Evolutionary conservation across 768 basidiomycete genomes (phyloP).

Genomic region (Kwoniella mangroviensis): DNA sequence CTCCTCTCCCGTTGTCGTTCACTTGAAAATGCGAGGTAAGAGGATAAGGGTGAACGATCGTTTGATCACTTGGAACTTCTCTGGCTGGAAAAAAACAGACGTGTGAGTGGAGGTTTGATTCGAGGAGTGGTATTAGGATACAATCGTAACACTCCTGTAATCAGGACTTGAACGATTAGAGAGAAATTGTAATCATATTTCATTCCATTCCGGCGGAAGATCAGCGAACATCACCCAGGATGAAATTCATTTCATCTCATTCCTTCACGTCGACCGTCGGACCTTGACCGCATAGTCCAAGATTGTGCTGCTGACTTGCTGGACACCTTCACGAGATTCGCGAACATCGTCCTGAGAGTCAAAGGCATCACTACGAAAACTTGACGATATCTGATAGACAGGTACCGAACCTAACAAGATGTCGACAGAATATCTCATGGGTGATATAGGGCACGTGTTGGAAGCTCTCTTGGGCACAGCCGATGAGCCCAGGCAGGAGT

Average conservation of each 20-base stretch:
- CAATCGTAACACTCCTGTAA: no score
- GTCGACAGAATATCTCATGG: slow-evolving; percentile 52
- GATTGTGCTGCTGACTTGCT: no score
- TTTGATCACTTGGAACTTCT: neutral
- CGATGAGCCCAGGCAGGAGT: slow-evolving; percentile 38
- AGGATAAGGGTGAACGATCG: no score
- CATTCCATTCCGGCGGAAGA: slow-evolving; percentile 8
- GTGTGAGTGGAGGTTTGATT: neutral
- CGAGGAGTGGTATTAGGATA: no score
- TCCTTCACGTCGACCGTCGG: no score
- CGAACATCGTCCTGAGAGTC: no score
- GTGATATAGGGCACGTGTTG: slow-evolving; percentile 39
- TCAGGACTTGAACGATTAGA: no score
- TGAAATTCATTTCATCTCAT: no score
- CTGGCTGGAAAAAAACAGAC: neutral
- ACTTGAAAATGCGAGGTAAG: no score
- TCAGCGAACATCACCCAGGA: neutral
- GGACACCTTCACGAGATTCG: no score
- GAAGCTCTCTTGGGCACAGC: slow-evolving; percentile 43
- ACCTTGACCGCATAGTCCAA: neutral
- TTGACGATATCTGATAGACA: neutral
- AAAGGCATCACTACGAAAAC: neutral
- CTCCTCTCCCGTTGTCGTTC: no score
- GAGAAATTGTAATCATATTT: neutral
- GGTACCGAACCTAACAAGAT: slow-evolving; percentile 15